Evolutionary conservation across 345 rosid genomes (phyloP), one percentile per base, ranked within the genome.

Genomic region (Moricandia arvensis): DNA sequence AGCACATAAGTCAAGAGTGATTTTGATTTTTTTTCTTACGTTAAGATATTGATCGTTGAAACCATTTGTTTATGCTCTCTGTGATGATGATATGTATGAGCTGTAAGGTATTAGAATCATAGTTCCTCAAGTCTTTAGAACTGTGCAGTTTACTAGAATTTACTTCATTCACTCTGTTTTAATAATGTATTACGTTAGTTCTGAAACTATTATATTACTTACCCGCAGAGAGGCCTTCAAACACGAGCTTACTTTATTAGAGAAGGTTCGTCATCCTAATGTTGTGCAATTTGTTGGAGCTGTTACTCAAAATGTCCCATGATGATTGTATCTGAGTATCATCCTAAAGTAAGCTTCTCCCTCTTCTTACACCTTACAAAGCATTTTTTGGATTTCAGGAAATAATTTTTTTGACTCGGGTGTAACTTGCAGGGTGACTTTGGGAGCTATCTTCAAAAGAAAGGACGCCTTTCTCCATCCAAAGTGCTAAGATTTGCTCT

Each of bases 251-350:
- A 93, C 94, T 77, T 71, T 90, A 73, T 79, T 95, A 63, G 98
- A 95, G 82, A 92, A 86, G 83, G 97, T 91, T 31, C 87, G 99
- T 35, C 99, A 95, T 89, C 99, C 99, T 27, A 95, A 95, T 80
- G 88, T 95, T 68, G 90, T 95, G 73, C 99, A 95, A 78, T 95
- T 95, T 87, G 97, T 95, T 73, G 99, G 99, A 80, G 97, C 99
- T 71, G 99, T 95, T 63, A 95, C 99, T 53, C 99, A 95, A 82
- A 92, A 95, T 70, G 74, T 86, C 66, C 99, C 26, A 89, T 95
- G 99, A 95, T 95, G 99, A 92, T 95, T 82, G 96, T 92, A 69
- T 79, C 83, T 47, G 99, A 95, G 86, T 87, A 88, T 80, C 96
- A 88, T 83, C 80, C 97, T 35, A 92, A 89, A 69, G 99, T 95